A percentile compares a stretch with the other conserved stretches of the same genome.
Evolutionary conservation across 129 eudicot genomes (phyloP).

Genomic region (Flaveria sonorensis): DNA sequence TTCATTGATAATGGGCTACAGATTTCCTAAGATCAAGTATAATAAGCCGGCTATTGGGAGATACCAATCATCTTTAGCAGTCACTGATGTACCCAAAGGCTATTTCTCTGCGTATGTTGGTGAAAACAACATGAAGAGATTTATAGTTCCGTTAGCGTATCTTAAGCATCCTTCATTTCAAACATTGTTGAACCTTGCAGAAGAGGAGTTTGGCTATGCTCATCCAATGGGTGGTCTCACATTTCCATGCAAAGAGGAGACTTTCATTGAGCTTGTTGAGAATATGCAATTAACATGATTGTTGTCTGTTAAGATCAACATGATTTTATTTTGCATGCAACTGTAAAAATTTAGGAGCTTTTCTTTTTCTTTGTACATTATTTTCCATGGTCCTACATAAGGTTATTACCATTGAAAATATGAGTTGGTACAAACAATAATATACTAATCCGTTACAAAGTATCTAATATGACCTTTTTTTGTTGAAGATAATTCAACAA

Average conservation of each 20-base stretch:
- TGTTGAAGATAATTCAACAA: too few species aligned
- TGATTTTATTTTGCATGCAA: too few species aligned
- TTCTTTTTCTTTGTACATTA: not conserved
- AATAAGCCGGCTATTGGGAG: not conserved
- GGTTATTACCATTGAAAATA: too few species aligned
- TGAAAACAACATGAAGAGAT: constrained; percentile 28
- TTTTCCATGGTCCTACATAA: too few species aligned
- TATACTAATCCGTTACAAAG: too few species aligned
- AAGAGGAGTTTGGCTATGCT: constrained; percentile 34
- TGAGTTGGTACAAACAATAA: too few species aligned
- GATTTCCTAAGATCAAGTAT: constrained; percentile 5
- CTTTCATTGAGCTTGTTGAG: constrained; percentile 28
- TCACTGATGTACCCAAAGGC: constrained; percentile 23
- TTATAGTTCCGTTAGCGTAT: constrained; percentile 20
- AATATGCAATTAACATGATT: constrained; percentile 4
- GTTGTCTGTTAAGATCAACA: not conserved
- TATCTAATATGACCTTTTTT: too few species aligned
- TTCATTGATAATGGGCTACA: constrained; percentile 8
- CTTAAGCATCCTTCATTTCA: constrained; percentile 35
- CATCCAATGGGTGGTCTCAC: constrained; percentile 45
- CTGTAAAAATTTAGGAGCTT: not conserved
- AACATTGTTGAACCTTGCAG: not conserved
- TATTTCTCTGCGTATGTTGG: constrained; percentile 26
- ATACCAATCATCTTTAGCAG: constrained; percentile 16
- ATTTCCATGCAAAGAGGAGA: constrained; percentile 36